Evolutionary conservation across 179 eudicot genomes (phyloP).

Genomic region (Beta lomatogona): DNA sequence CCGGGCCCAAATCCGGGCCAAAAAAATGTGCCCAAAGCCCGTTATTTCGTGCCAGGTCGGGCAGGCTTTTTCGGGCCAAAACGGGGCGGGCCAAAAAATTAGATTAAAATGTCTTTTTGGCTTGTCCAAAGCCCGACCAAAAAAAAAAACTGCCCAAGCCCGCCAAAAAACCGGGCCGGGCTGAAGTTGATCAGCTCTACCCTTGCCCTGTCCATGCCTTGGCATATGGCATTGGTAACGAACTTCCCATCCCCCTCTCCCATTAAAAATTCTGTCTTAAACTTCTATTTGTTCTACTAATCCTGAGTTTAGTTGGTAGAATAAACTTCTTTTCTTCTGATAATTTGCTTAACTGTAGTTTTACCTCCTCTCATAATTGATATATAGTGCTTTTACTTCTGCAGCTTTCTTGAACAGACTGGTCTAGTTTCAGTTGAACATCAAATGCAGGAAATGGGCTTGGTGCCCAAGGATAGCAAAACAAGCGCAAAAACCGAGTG

Average conservation of each 20-base stretch:
- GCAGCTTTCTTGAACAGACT: slow-evolving; percentile 80
- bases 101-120: too few relatives aligned
- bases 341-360: background rate
- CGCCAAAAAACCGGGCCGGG: too few relatives aligned
- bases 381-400: background rate
- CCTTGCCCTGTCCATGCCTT: background rate
- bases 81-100: too few relatives aligned
- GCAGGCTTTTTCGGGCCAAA: too few relatives aligned
- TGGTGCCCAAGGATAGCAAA: slow-evolving; percentile 41
- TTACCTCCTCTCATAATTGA: background rate
- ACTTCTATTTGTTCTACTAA: background rate
- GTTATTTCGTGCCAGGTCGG: too few relatives aligned
- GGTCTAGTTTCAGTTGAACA: slow-evolving; percentile 81
- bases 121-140: too few relatives aligned
- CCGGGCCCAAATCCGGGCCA: too few relatives aligned
- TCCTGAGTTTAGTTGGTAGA: background rate
- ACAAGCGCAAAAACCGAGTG: slow-evolving; percentile 45
- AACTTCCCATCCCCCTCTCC: background rate
- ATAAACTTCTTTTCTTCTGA: background rate
- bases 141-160: too few relatives aligned
- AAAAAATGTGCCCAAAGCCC: too few relatives aligned
- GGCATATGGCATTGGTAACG: background rate
- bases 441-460: slow-evolving; percentile 81
- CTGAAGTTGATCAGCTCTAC: too few relatives aligned
- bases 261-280: background rate